Base-by-base conservation (phyloP, 768 basidiomycete genomes). In the Omphalotus guepiniiformis region DNA sequence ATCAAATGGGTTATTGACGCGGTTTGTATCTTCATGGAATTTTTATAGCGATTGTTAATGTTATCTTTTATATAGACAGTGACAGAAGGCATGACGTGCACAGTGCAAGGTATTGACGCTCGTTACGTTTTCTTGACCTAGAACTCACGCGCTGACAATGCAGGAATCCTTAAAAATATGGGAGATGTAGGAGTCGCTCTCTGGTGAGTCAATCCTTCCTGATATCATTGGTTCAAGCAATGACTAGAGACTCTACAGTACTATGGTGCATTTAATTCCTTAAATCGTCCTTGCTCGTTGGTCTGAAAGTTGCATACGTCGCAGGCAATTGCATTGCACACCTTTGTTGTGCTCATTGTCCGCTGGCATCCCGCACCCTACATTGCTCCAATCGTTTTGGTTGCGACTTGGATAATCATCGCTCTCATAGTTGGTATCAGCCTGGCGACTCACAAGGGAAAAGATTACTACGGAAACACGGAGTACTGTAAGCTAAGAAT, bases 151-250 rank as follows among this genome's bases (percentile, higher is more conserved):
- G 35, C 27, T 15, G 18, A 30, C 22, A 11, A 37, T 21, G 6
- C 27, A 69, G 69, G 68, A 28, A 56, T 65, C 5, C 53, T 70
- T 50, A 67, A 70, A 46, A 63, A 72, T 41, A 54, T 66, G 25
- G 71, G 71, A 3, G 70, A 72, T 49, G 70, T 71, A 12, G 68
- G 68, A 5, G 68, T 70, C 12, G 69, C 71, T 23, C 50, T 72
- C 12, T 64, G 61, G 68, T 68, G 50, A 40, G 63, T 60, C n/a
- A 29, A 19, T 23, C 21, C 18, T 39, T 15, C 5, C 19, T 4
- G 15, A 12, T 15, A 39, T 18, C 23, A 22, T 39, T 15, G 8
- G 36, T 11, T 18, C 22, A 26, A 22, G 8, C 27, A 21, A n/a
- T n/a, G n/a, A n/a, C n/a, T n/a, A n/a, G n/a, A n/a, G n/a, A n/a